Conservation (phyloP, 768 basidiomycete genomes). For the Leccinum rimulosum region DNA sequence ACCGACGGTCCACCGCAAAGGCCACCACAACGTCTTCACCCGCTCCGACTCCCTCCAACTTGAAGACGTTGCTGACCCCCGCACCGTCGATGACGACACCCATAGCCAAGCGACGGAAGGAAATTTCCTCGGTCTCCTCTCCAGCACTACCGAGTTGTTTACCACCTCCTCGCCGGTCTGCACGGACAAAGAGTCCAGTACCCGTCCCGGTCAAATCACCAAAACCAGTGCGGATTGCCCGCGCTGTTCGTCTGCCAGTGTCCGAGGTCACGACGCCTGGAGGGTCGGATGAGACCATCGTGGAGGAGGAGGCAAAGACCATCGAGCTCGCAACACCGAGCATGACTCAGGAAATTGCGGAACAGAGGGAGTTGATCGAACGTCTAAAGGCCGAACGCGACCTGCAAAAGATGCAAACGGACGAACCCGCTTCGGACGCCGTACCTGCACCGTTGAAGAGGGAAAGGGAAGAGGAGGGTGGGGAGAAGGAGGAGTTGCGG, state of each 20-base stretch:
- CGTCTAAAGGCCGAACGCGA: conserved; percentile 66
- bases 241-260: conserved; percentile 24
- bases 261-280: conserved; percentile 43
- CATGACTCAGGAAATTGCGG: conserved; percentile 68
- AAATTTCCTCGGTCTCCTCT: conserved; percentile 44
- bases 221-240: conserved; percentile 21
- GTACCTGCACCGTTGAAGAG: conserved; percentile 43
- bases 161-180: conserved; percentile 44
- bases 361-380: conserved; percentile 75
- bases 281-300: conserved; percentile 60
- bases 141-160: conserved; percentile 21
- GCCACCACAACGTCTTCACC: conserved; percentile 29
- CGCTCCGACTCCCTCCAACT: conserved; percentile 17
- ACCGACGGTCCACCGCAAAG: conserved; percentile 63
- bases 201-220: conserved; percentile 38
- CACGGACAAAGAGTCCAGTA: conserved; percentile 42
- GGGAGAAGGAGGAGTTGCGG: conserved; percentile 46
- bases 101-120: conserved; percentile 64
- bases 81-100: conserved; percentile 40
- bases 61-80: conserved; percentile 32
- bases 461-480: conserved; percentile 41
- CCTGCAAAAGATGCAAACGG: conserved; percentile 25
- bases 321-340: conserved; percentile 60
- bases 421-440: conserved; percentile 7
- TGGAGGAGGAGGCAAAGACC: conserved; percentile 62